These are phyloP conservation scores for Biscogniauxia sp. DNA, from an alignment of 2,329 filamentous ascomycete species.

Conservation along the genomic window DNA sequence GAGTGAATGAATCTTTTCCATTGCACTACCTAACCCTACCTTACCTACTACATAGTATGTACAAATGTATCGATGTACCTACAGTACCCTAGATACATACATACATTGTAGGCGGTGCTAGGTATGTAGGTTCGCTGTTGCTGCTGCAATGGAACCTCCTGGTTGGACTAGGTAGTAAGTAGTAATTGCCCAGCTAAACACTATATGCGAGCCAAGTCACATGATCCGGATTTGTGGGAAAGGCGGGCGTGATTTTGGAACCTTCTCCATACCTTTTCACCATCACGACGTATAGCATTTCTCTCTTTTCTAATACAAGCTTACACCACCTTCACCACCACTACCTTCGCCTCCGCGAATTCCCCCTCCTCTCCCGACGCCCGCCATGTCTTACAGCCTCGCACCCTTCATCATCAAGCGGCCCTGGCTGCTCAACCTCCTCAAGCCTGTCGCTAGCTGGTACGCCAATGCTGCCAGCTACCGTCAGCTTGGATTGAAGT, in stretches of 20 bases:
- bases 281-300: constrained; percentile 7
- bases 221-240: neutral
- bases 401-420: constrained; percentile 76
- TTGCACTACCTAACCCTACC: too few species aligned
- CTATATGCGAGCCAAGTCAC: neutral
- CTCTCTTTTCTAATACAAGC: neutral
- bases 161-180: too few species aligned
- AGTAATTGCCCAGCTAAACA: neutral
- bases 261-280: constrained; percentile 10
- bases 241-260: constrained; percentile 18
- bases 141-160: too few species aligned
- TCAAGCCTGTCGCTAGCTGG: constrained; percentile 83
- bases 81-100: too few species aligned
- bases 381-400: constrained; percentile 63
- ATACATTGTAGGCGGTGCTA: too few species aligned
- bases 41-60: too few species aligned
- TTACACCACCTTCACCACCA: constrained; percentile 9
- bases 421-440: constrained; percentile 77
- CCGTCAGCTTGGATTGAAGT: constrained; percentile 89
- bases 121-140: too few species aligned
- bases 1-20: too few species aligned
- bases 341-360: constrained; percentile 14
- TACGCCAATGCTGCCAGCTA: constrained; percentile 89
- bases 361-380: constrained; percentile 25
- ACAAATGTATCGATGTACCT: too few species aligned